These are phyloP conservation scores for Plectosphaerella cucumerina DNA, from an alignment of 2,329 filamentous ascomycete genomes.

Conservation along the genomic window DNA sequence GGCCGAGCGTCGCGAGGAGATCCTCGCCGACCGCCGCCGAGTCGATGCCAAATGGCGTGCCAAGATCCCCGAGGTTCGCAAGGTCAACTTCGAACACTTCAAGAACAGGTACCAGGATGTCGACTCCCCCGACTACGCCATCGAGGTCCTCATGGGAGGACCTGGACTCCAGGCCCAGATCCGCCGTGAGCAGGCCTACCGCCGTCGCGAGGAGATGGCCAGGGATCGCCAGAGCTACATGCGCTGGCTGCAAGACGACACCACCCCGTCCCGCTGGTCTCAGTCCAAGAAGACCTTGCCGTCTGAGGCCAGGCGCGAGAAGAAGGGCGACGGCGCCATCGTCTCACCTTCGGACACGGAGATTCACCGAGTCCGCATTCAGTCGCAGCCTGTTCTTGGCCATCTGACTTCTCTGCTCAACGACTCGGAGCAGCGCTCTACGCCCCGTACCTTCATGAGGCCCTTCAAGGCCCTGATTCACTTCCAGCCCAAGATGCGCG, in stretches of 20 bases:
- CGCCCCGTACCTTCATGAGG: conserved; percentile 31
- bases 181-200: conserved; percentile 29
- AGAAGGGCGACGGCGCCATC: conserved; percentile 15
- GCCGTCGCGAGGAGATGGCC: conserved; percentile 30
- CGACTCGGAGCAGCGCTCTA: conserved; percentile 26
- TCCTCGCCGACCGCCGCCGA: conserved; percentile 29
- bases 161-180: conserved; percentile 29
- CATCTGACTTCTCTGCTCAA: conserved; percentile 31
- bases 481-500: conserved; percentile 8
- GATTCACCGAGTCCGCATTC: conserved; percentile 15
- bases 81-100: conserved; percentile 13
- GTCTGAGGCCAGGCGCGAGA: conserved; percentile 4
- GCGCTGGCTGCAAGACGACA: conserved; percentile 7
- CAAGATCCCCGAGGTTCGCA: conserved; percentile 34
- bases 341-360: conserved; percentile 15
- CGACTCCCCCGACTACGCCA: conserved; percentile 16
- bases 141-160: conserved; percentile 14
- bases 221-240: conserved; percentile 26
- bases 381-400: conserved; percentile 18
- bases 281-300: conserved; percentile 1
- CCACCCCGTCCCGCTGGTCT: conserved; percentile 2
- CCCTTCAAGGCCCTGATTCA: conserved; percentile 13
- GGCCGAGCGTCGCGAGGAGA: conserved; percentile 29
- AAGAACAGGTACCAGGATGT: conserved; percentile 15
- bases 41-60: conserved; percentile 31